Base-by-base conservation (phyloP, 1,284 basidiomycete species). In the Cerrena zonata region DNA sequence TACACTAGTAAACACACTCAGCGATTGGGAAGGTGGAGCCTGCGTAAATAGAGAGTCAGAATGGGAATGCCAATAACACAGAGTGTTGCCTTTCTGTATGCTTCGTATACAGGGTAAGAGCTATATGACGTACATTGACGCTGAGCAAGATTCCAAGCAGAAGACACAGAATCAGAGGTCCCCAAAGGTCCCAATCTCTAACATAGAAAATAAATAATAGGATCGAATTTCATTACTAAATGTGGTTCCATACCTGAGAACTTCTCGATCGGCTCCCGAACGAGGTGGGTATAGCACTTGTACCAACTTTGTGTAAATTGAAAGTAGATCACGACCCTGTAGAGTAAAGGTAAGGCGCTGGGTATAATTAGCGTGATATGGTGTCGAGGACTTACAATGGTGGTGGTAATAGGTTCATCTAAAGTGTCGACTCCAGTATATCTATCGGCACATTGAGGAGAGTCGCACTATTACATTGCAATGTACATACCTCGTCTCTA, bases 111-210 rank as follows among this genome's bases (percentile, higher is more conserved):
- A n/a, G 24, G 5, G 18, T 4, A 26, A 45, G 7, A 15, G 48
- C 4, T 44, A 34, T 24, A 2, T 34, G 15, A 70, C 83, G 56
- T 61, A 93, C 93, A 66, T 93, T 92, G 41, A 94, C 71, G 56
- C 90, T 94, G 15, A 96, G 79, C 71, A 95, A 84, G 47, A 94
- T 89, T 39, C 88, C 91, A 12, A 96, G 76, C 19, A 82, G 71
- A 51, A 96, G 75, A 62, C 90, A 94, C 48, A 96, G 78, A 36
- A 95, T 78, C 5, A 96, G 76, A 10, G 93, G 94, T 1, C 93
- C 94, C 94, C 93, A 97, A 34, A 97, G 76, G 68, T 97, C 93
- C 94, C 94, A 97, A 62, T 96, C 94, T 56, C 91, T 91, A 59
- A 7, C 34, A 47, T 13, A 27, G 19, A 23, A n/a, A 49, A 48